Evolutionary conservation across 1,139 yeast species (phyloP).

Genomic region (Blastobotrys ciferrii): DNA sequence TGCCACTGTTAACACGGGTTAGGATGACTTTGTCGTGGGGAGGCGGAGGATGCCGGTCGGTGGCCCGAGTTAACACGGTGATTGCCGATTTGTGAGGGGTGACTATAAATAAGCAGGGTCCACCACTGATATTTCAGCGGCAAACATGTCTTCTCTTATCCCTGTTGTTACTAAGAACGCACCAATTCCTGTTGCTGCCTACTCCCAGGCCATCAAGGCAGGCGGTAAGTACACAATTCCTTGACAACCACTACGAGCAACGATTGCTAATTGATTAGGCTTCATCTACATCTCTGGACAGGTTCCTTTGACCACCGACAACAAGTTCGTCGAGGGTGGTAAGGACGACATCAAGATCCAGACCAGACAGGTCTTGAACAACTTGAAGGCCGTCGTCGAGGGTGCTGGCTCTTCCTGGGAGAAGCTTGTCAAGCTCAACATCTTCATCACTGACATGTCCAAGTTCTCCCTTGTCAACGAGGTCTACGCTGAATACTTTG

Average conservation of each 20-base stretch:
- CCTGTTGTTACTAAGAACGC: slow-evolving; percentile 19
- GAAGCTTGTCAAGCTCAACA: slow-evolving; percentile 79
- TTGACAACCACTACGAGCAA: background rate
- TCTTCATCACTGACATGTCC: slow-evolving; percentile 84
- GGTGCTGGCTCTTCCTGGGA: slow-evolving; percentile 82
- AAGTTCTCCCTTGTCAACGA: slow-evolving; percentile 79
- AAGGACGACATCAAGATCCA: slow-evolving; percentile 59
- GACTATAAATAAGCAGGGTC: background rate
- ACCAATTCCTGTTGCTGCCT: slow-evolving; percentile 94
- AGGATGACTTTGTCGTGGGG: background rate
- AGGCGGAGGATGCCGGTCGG: background rate
- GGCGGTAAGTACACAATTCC: slow-evolving; percentile 25
- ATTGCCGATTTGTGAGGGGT: background rate
- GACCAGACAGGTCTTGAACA: slow-evolving; percentile 81
- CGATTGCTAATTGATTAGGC: slow-evolving; percentile 39
- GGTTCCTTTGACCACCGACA: slow-evolving; percentile 81
- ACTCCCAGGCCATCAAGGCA: slow-evolving; percentile 89
- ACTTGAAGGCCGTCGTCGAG: slow-evolving; percentile 70
- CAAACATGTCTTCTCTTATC: slow-evolving; percentile 17
- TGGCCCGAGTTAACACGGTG: background rate
- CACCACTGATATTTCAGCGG: background rate
- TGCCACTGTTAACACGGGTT: too few relatives aligned
- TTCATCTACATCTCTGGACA: slow-evolving; percentile 93
- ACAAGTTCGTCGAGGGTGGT: slow-evolving; percentile 68
- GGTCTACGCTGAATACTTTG: slow-evolving; percentile 79